phyloP scores from a whole-genome alignment of 2,329 filamentous ascomycete species.

The Aspergillus versicolor region DNA sequence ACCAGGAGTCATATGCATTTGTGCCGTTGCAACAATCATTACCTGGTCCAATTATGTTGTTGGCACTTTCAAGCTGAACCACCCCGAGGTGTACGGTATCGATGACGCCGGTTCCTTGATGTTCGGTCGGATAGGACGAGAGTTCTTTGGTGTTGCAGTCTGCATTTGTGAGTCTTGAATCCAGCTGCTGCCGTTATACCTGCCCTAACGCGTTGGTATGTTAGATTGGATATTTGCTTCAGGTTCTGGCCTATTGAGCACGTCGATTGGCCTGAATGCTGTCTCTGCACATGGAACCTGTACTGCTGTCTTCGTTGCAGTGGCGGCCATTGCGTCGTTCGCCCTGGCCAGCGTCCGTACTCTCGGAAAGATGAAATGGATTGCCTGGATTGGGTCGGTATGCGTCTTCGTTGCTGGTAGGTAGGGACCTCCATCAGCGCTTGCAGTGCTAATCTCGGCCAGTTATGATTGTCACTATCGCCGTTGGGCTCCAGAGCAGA shows the following conservation, averaged over 20 bases:
- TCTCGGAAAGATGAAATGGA: conserved; percentile 31
- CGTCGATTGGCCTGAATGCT: conserved; percentile 40
- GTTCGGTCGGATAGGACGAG: conserved; percentile 54
- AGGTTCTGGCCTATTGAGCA: conserved; percentile 44
- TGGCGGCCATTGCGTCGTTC: conserved; percentile 22
- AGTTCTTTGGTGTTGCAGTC: conserved; percentile 39
- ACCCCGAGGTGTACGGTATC: conserved; percentile 58
- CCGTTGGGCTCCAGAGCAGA: conserved; percentile 32
- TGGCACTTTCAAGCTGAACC: conserved; percentile 52
- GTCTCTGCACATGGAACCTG: conserved; percentile 35
- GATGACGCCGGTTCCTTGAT: conserved; percentile 56
- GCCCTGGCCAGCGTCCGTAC: conserved; percentile 31
- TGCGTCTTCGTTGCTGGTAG: conserved; percentile 15
- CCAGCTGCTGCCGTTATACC: too few relatives aligned
- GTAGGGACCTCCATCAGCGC: background rate
- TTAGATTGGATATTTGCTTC: conserved; percentile 37
- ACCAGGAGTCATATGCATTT: conserved; percentile 45
- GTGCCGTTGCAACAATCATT: too few relatives aligned
- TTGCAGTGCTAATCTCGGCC: background rate
- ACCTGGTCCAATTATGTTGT: conserved; percentile 48
- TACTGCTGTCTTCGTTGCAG: conserved; percentile 22
- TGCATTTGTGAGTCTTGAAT: conserved; percentile 14
- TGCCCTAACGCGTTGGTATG: background rate
- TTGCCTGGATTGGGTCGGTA: conserved; percentile 32
- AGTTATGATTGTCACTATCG: conserved; percentile 24